A percentile compares a stretch with the other conserved stretches of the same genome.
These are phyloP conservation scores for Daedaleopsis nitida DNA, from an alignment of 768 basidiomycete species.

Conservation along the genomic window DNA sequence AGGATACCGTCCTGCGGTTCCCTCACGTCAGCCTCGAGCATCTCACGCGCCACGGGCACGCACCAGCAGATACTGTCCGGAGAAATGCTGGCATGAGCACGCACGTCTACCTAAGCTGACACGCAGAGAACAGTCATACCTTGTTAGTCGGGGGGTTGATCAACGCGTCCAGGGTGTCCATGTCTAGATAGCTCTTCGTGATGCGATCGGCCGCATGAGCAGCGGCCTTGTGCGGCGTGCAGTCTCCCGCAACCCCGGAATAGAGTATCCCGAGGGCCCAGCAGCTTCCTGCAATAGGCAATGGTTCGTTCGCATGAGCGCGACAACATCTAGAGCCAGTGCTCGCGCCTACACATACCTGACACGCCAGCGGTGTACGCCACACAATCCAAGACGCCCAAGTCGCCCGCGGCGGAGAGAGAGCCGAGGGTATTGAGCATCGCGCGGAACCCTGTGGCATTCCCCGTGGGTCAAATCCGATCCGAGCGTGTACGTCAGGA, in stretches of 20 bases:
- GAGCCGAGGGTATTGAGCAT: constrained; percentile 30
- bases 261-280: constrained; percentile 30
- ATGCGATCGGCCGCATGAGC: constrained; percentile 26
- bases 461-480: too few relatives aligned
- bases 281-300: constrained; percentile 23
- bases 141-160: constrained; percentile 28
- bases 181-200: constrained; percentile 26
- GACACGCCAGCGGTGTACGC: constrained; percentile 30
- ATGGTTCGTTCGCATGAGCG: too few relatives aligned
- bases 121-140: constrained; percentile 5
- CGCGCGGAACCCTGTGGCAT: constrained; percentile 25
- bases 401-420: constrained; percentile 19
- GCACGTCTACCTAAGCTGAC: neutral
- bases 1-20: constrained; percentile 19
- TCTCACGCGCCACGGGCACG: neutral
- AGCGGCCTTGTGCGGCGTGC: constrained; percentile 10
- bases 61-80: constrained; percentile 26
- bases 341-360: constrained; percentile 7
- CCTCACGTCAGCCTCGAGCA: neutral
- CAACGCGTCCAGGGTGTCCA: constrained; percentile 26
- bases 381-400: constrained; percentile 25
- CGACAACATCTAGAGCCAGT: neutral
- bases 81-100: neutral
- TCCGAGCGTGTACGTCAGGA: neutral
- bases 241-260: constrained; percentile 27